phyloP scores from a whole-genome alignment of 768 basidiomycete species.

The Pleurotus eryngii region DNA sequence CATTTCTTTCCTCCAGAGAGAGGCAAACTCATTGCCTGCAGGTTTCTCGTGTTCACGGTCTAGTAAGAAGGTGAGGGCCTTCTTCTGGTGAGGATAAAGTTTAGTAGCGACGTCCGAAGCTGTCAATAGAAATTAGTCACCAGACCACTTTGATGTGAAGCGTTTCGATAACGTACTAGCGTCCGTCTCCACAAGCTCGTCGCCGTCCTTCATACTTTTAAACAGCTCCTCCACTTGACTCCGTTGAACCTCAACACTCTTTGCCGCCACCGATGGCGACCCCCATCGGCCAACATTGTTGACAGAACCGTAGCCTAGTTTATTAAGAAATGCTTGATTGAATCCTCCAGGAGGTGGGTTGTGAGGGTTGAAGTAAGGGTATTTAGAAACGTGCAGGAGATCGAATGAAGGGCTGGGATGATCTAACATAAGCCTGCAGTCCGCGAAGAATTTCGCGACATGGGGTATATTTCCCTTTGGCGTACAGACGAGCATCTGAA shows the following conservation, averaged over 20 bases:
- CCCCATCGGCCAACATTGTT: slow-evolving; percentile 50
- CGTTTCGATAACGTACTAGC: slow-evolving; percentile 51
- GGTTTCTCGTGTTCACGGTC: slow-evolving; percentile 76
- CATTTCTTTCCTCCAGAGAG: slow-evolving; percentile 63
- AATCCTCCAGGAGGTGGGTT: slow-evolving; percentile 73
- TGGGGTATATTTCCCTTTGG: slow-evolving; percentile 89
- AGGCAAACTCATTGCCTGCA: slow-evolving; percentile 53
- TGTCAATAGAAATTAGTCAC: slow-evolving; percentile 22
- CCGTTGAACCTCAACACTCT: slow-evolving; percentile 87
- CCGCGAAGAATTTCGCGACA: slow-evolving; percentile 73
- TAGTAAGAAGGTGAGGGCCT: slow-evolving; percentile 92
- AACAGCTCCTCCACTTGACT: slow-evolving; percentile 94
- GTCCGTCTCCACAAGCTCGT: slow-evolving; percentile 83
- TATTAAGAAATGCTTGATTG: slow-evolving; percentile 37
- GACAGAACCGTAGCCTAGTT: slow-evolving; percentile 34
- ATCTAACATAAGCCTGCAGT: slow-evolving; percentile 68
- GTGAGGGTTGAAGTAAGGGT: slow-evolving; percentile 87
- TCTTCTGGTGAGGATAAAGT: slow-evolving; percentile 97
- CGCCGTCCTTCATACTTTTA: slow-evolving; percentile 81
- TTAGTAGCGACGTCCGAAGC: slow-evolving; percentile 74
- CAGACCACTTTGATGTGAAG: not conserved
- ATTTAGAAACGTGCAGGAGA: slow-evolving; percentile 52
- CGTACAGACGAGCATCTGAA: slow-evolving; percentile 88
- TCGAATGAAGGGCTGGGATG: slow-evolving; percentile 76
- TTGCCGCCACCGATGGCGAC: slow-evolving; percentile 54